Evolutionary conservation across 1,139 yeast species (phyloP), one percentile per base, ranked within the genome.

Genomic region (Debaryomyces sp.): DNA sequence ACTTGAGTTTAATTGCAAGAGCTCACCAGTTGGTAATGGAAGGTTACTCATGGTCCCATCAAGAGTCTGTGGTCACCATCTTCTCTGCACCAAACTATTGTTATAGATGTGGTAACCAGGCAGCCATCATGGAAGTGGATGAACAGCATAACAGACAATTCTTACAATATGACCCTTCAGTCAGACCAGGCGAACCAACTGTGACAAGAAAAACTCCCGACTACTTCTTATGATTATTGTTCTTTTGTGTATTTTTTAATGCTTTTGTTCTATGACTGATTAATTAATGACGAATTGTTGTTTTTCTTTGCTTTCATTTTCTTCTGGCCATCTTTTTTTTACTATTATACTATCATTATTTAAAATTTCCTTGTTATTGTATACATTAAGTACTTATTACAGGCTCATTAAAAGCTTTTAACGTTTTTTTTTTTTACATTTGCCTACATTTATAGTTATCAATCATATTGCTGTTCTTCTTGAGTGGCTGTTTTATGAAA

Each of bases 21-120:
- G 99, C 99, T 6, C 99, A 94, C 73, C 99, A 94, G 73, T 80
- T 94, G 67, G 98, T 94, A 37, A 94, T 94, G 99, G 99, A 94
- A 63, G 99, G 99, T 37, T 71, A 85, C 49, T 77, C 85, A 24
- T 85, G 90, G 92, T 79, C 87, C 26, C 91, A 86, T 67, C 87
- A 84, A 60, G 87, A 89, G 68, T 81, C 84, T n/a, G 97, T 94
- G 45, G 99, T 94, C 23, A 94, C 98, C 1, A 97, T 94, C 36
- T 94, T 97, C 95, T 85, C 95, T 18, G 99, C 99, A 15, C 99
- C 99, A 39, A 94, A 94, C 66, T 94, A 94, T 71, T 94, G 97
- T 69, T 94, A 89, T 68, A 78, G 98, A 72, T 94, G 99, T 75
- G 99, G 99, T 62, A 94, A 94, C 73, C 97, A 92, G 73, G 99